Conservation (phyloP, 108 stramenopile species). For the Conticribra guillardii region DNA sequence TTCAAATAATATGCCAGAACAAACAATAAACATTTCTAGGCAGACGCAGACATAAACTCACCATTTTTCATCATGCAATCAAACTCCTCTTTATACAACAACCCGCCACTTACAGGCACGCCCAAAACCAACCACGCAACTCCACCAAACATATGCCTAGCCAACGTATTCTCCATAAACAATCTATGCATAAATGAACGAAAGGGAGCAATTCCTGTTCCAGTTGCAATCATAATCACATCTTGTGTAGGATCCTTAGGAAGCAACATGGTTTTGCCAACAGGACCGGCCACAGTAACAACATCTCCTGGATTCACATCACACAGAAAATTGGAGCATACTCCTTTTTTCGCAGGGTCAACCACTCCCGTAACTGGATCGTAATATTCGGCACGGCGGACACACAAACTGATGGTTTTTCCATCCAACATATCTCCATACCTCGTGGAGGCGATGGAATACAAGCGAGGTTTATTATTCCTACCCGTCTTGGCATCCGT, state of each 20-base stretch:
- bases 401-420: conserved; percentile 80
- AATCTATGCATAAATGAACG: conserved; percentile 85
- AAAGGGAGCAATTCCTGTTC: conserved; percentile 91
- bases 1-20: no score
- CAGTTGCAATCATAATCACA: conserved; percentile 91
- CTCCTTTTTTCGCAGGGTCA: conserved; percentile 75
- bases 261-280: conserved; percentile 90
- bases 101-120: conserved; percentile 75
- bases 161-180: conserved; percentile 84
- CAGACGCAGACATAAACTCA: conserved; percentile 13
- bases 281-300: conserved; percentile 80
- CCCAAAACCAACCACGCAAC: conserved; percentile 84
- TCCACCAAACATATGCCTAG: conserved; percentile 75
- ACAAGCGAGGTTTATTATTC: conserved; percentile 79
- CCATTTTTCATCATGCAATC: conserved; percentile 69
- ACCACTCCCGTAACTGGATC: conserved; percentile 66
- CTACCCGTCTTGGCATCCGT: conserved; percentile 51
- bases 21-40: no score
- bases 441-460: conserved; percentile 86
- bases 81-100: conserved; percentile 83
- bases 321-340: conserved; percentile 85
- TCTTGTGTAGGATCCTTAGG: conserved; percentile 72
- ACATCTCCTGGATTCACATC: conserved; percentile 57
- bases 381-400: conserved; percentile 82
- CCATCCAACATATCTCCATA: conserved; percentile 88